A percentile compares a stretch with the other conserved stretches of the same genome.
phyloP scores from a whole-genome alignment of 345 rosid species.

The Pugionium cornutum region DNA sequence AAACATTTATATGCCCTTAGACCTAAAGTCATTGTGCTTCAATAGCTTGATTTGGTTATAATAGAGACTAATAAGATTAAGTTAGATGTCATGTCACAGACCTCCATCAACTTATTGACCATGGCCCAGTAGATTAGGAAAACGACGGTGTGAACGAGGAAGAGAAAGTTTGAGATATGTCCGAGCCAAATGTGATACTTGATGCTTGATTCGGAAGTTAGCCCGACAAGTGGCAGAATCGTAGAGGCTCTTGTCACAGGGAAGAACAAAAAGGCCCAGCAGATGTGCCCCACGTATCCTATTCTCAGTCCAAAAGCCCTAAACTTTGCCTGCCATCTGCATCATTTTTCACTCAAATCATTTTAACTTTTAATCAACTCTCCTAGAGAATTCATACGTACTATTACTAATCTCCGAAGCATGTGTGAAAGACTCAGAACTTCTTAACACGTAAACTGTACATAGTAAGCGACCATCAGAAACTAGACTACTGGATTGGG shows the following conservation, averaged over 20 bases:
- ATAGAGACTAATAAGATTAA: background rate
- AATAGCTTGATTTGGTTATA: background rate
- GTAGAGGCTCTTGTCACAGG: conserved; percentile 69
- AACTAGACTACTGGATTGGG: background rate
- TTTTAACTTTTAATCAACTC: background rate
- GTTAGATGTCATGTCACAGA: conserved; percentile 13
- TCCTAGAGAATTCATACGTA: background rate
- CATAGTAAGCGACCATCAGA: background rate
- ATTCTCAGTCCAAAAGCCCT: conserved; percentile 53
- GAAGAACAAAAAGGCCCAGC: conserved; percentile 75
- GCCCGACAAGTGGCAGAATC: conserved; percentile 55
- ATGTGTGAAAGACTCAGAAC: background rate
- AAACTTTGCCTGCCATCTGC: conserved; percentile 62
- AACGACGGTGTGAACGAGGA: conserved; percentile 49
- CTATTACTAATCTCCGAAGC: background rate
- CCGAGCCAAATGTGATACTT: conserved; percentile 80
- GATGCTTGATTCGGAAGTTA: conserved; percentile 67
- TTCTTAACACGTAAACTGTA: background rate
- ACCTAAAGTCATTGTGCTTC: background rate
- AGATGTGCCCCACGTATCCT: conserved; percentile 58
- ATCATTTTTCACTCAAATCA: conserved; percentile 10
- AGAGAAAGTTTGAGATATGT: conserved; percentile 52
- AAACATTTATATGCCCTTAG: too few relatives aligned
- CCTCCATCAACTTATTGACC: conserved; percentile 47
- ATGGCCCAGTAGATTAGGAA: conserved; percentile 61